phyloP scores from a whole-genome alignment of 345 rosid species.

The Corchorus capsularis region DNA sequence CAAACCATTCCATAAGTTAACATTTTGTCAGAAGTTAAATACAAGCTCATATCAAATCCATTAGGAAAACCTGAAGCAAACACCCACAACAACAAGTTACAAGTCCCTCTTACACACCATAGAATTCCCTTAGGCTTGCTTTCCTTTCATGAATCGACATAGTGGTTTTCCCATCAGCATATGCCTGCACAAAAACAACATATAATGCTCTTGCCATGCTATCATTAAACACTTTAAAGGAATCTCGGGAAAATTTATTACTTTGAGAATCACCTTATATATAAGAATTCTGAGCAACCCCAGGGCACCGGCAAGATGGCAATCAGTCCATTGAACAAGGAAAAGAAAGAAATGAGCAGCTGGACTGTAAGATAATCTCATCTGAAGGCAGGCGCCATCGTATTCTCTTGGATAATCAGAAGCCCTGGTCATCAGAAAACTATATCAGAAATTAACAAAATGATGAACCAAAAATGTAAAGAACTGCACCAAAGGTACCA shows the following conservation, averaged over 20 bases:
- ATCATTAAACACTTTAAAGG: background rate
- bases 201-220: background rate
- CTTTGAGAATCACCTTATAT: conserved; percentile 56
- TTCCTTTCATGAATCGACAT: conserved; percentile 84
- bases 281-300: conserved; percentile 90
- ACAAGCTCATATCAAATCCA: background rate
- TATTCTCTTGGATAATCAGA: conserved; percentile 80
- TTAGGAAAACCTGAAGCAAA: background rate
- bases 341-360: conserved; percentile 85
- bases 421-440: conserved; percentile 55
- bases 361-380: conserved; percentile 93
- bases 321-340: conserved; percentile 96
- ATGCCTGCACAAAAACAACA: conserved; percentile 50
- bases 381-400: conserved; percentile 90
- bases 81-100: background rate
- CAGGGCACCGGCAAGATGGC: conserved; percentile 82
- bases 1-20: conserved; percentile 3
- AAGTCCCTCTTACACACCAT: conserved; percentile 50
- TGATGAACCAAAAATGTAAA: background rate
- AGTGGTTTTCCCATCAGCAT: conserved; percentile 88
- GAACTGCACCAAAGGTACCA: too few relatives aligned
- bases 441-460: background rate
- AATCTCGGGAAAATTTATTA: background rate
- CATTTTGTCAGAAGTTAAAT: background rate
- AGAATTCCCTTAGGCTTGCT: conserved; percentile 84